Evolutionary conservation across 2,329 filamentous ascomycete species (phyloP).

Genomic region (Fusarium sambucinum): DNA sequence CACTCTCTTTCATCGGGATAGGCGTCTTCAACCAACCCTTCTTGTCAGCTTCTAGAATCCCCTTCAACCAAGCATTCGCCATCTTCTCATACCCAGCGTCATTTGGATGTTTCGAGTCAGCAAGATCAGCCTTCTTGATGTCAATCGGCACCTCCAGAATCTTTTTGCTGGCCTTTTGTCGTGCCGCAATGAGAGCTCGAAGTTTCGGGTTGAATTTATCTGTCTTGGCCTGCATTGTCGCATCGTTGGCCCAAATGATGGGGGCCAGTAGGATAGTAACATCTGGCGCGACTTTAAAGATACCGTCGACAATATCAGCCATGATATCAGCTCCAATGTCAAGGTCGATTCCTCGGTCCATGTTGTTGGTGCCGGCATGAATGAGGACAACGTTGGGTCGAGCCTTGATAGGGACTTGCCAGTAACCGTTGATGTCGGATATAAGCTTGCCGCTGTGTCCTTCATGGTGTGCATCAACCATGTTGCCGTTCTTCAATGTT

Average conservation of each 20-base stretch:
- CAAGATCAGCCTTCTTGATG: slow-evolving; percentile 21
- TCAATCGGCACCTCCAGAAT: slow-evolving; percentile 29
- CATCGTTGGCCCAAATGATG: slow-evolving; percentile 34
- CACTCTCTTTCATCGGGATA: slow-evolving; percentile 9
- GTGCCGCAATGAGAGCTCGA: slow-evolving; percentile 1
- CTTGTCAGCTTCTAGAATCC: slow-evolving; percentile 21
- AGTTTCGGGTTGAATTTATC: slow-evolving; percentile 28
- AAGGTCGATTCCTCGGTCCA: slow-evolving; percentile 24
- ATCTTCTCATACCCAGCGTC: slow-evolving; percentile 37
- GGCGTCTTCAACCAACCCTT: slow-evolving; percentile 34
- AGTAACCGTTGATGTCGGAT: slow-evolving; percentile 23
- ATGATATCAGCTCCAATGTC: slow-evolving; percentile 10
- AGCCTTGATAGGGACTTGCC: slow-evolving; percentile 28
- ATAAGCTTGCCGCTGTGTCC: slow-evolving; percentile 34
- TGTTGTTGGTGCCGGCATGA: slow-evolving; percentile 38
- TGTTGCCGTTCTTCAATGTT: slow-evolving; percentile 16
- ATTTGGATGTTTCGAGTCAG: slow-evolving; percentile 33
- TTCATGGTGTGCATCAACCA: slow-evolving; percentile 30
- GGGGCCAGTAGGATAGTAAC: slow-evolving; percentile 29
- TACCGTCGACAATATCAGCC: slow-evolving; percentile 19
- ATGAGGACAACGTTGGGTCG: slow-evolving; percentile 34
- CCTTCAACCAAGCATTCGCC: slow-evolving; percentile 34
- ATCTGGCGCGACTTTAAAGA: slow-evolving; percentile 30
- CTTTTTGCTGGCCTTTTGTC: slow-evolving; percentile 15
- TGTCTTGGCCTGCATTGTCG: slow-evolving; percentile 31